A percentile compares a stretch with the other conserved stretches of the same genome.
Evolutionary conservation across 345 rosid species (phyloP).

Genomic region (Lenwebbia sp.): DNA sequence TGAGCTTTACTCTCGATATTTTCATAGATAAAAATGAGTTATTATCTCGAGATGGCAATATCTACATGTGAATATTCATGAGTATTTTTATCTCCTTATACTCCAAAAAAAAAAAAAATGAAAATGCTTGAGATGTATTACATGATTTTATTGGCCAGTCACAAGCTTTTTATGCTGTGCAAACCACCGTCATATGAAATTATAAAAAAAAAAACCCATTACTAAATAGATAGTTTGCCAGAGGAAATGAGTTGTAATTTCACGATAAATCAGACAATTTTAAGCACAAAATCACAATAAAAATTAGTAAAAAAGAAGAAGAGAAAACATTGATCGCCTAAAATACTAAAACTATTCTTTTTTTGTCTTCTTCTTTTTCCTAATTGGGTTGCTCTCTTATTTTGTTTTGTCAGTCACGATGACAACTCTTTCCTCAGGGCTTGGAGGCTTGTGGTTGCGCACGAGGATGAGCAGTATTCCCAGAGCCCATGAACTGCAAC

Average conservation of each 20-base stretch:
- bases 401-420: not conserved
- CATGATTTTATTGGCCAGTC: not conserved
- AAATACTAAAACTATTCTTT: not conserved
- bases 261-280: not conserved
- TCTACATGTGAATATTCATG: not conserved
- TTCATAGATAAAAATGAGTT: not conserved
- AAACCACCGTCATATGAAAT: not conserved
- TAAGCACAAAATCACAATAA: not conserved
- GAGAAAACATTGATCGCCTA: not conserved
- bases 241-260: not conserved
- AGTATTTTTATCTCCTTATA: not conserved
- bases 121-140: not conserved
- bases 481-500: constrained; percentile 26
- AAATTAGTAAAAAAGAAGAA: not conserved
- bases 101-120: not conserved
- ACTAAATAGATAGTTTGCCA: not conserved
- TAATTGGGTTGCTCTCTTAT: not conserved
- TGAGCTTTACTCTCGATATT: not conserved
- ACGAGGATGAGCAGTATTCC: not conserved
- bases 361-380: not conserved
- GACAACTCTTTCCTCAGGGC: constrained; percentile 2
- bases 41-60: not conserved
- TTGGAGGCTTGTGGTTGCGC: not conserved
- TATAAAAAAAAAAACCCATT: not conserved
- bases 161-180: not conserved